phyloP scores from a whole-genome alignment of 306 rosid genomes.

The Dalbergia cultrata region DNA sequence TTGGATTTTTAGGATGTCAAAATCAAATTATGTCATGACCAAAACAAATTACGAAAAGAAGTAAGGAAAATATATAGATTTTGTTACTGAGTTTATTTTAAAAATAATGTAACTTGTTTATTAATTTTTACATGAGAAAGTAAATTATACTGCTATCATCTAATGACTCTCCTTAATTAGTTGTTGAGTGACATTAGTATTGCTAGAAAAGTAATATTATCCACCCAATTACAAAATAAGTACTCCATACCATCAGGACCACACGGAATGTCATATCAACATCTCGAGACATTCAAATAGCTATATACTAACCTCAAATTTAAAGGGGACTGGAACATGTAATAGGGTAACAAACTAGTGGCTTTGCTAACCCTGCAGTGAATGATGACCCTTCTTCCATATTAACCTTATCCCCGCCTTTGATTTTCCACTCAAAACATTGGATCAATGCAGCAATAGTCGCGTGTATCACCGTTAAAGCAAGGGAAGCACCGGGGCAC shows the following conservation, averaged over 20 bases:
- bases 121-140: no score
- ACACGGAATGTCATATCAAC: no score
- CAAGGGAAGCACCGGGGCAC: constrained; percentile 57
- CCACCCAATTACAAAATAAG: no score
- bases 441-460: constrained; percentile 53
- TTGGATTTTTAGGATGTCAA: neutral
- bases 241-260: no score
- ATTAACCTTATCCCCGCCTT: constrained; percentile 47
- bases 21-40: neutral
- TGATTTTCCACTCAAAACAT: constrained; percentile 58
- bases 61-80: no score
- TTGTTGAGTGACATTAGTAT: no score
- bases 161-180: no score
- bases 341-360: constrained; percentile 52
- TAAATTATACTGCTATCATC: no score
- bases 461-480: constrained; percentile 43
- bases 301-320: neutral
- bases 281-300: neutral
- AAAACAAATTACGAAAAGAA: no score
- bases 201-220: no score
- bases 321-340: constrained; percentile 44
- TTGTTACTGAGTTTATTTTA: neutral
- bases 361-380: constrained; percentile 53
- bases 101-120: no score
- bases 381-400: constrained; percentile 57